These are phyloP conservation scores for Silene coronaria DNA, from an alignment of 179 eudicot genomes.

Conservation along the genomic window DNA sequence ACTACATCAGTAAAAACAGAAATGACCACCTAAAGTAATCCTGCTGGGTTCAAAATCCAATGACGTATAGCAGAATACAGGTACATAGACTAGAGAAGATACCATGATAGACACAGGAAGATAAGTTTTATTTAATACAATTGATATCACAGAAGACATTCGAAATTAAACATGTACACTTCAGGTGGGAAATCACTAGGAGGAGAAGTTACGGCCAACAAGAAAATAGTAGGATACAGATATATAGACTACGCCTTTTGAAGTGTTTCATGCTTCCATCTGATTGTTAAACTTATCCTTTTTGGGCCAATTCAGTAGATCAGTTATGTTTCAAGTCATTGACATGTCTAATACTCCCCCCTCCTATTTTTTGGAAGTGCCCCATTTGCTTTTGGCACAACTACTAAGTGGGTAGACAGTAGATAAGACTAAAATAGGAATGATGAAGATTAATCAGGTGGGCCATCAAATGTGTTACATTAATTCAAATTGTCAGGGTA, in stretches of 20 bases:
- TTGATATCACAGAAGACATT: neutral
- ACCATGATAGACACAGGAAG: neutral
- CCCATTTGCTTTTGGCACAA: no score
- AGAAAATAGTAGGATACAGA: no score
- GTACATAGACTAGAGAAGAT: neutral
- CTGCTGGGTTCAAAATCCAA: neutral
- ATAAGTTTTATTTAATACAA: neutral
- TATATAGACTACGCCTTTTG: neutral
- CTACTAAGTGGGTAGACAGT: no score
- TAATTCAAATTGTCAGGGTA: no score
- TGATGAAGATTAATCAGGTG: no score
- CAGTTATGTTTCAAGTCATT: no score
- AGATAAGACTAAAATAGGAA: no score
- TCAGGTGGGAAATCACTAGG: neutral
- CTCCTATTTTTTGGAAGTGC: no score
- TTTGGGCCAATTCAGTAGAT: no score
- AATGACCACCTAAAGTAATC: neutral
- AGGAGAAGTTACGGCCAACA: no score
- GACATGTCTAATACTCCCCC: no score
- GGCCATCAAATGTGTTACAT: no score
- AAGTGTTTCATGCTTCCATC: neutral
- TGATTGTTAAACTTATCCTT: neutral
- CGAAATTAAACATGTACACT: neutral
- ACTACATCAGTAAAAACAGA: neutral
- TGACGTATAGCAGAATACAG: neutral